Evolutionary conservation across 805 yeast genomes (phyloP), one percentile per base, ranked within the genome.

Genomic region (Candida multigemmis): DNA sequence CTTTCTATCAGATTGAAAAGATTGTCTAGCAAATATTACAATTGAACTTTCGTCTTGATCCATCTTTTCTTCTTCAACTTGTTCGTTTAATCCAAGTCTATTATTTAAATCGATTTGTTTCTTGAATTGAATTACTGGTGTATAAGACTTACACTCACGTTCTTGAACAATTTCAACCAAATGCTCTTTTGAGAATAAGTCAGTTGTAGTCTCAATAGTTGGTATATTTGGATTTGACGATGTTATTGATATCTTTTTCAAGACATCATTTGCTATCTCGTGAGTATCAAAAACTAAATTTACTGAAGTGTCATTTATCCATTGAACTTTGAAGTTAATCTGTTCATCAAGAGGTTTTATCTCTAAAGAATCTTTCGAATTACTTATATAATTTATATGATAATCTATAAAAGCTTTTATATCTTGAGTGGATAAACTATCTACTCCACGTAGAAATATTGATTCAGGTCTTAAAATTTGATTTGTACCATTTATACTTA

Each of bases 221-320:
- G 31, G 10, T 6, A 32, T 23, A 15, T 34, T 33, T 7, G 46
- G 45, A 26, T 36, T 32, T 6, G 38, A 19, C 4, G 40, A 23
- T 11, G 38, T 34, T 5, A 46, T 48, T 2, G 66, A 52, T 16
- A 69, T 30, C 4, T 42, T 37, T 1, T 40, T 45, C 24, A 70
- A 52, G 3, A 64, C 68, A 21, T 47, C 45, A 11, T 40, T 40
- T 2, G 71, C 59, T 8, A 53, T 60, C 19, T 56, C 63, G 30
- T 59, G 57, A 23, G 61, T 54, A 23, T 58, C 56, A 43, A 75
- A 77, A 4, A 63, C 69, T n/a, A 75, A 41, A 35, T 71, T 74
- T 19, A 77, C 61, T 2, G 72, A 56, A 12, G 68, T 42, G 44
- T 78, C 87, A 42, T 78, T 71, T 21, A 78, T 63, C 87, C 87